A percentile compares a stretch with the other conserved stretches of the same genome.
Evolutionary conservation across 148 eudicot genomes (phyloP).

Genomic region (Chenopodium formosanum): DNA sequence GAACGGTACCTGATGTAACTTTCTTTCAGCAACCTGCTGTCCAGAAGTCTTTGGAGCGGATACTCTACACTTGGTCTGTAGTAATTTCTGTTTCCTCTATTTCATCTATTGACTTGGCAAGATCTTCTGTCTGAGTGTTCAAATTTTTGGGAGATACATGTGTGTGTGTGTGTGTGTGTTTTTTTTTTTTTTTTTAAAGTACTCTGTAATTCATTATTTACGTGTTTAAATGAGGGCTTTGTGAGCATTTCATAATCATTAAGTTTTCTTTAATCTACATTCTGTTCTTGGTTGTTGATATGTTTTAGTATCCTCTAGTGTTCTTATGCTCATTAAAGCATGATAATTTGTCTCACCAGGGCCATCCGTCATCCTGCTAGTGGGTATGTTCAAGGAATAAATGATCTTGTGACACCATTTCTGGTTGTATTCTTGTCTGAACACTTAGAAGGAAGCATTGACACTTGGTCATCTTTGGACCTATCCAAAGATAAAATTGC

Average conservation of each 20-base stretch:
- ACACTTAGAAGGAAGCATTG: slow-evolving; percentile 65
- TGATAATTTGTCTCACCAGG: slow-evolving; percentile 44
- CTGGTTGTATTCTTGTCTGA: slow-evolving; percentile 94
- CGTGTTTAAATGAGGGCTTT: background rate
- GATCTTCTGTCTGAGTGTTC: background rate
- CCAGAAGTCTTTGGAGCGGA: slow-evolving; percentile 96
- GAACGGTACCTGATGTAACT: slow-evolving; percentile 93
- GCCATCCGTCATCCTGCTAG: slow-evolving; percentile 99
- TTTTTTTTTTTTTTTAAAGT: background rate
- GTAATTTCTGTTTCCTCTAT: background rate
- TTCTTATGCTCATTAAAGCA: slow-evolving; percentile 3
- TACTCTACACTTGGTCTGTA: slow-evolving; percentile 87
- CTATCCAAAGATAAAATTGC: slow-evolving; percentile 58
- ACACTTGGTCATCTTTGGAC: slow-evolving; percentile 63
- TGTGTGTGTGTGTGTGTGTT: too few relatives aligned
- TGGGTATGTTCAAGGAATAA: slow-evolving; percentile 99
- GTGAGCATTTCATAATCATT: background rate
- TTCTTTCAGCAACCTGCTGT: slow-evolving; percentile 86
- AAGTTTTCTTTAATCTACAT: background rate
- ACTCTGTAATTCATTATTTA: background rate
- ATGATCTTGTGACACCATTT: slow-evolving; percentile 92
- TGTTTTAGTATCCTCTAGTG: background rate
- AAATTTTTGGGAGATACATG: background rate
- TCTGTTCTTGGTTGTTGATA: background rate
- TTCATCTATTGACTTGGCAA: background rate